A percentile compares a stretch with the other conserved stretches of the same genome.
phyloP scores from a whole-genome alignment of 495 filamentous ascomycete genomes.

The Symbiotaphrina buchneri region DNA sequence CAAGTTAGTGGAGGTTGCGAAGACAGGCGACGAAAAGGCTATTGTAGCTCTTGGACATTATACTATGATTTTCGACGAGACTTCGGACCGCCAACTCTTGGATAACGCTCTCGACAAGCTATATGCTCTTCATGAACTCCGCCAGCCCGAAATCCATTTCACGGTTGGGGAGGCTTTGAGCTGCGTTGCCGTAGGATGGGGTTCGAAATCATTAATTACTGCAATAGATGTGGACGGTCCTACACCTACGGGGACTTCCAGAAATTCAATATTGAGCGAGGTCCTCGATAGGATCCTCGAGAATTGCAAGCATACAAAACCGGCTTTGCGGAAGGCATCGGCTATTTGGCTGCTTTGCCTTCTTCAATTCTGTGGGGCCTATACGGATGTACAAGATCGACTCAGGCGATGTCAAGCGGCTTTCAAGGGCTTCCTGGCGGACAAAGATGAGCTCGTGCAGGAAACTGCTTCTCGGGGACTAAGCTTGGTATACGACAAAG shows the following conservation, averaged over 20 bases:
- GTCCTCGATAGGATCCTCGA: slow-evolving; percentile 44
- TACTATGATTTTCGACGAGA: slow-evolving; percentile 16
- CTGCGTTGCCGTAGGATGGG: slow-evolving; percentile 58
- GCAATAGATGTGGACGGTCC: slow-evolving; percentile 37
- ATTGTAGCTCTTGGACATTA: slow-evolving; percentile 53
- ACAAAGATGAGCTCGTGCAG: slow-evolving; percentile 76
- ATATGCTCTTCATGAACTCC: slow-evolving; percentile 57
- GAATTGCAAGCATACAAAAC: slow-evolving; percentile 64
- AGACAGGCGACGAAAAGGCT: slow-evolving; percentile 58
- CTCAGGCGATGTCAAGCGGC: slow-evolving; percentile 63
- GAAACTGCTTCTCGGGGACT: slow-evolving; percentile 85
- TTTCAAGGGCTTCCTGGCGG: slow-evolving; percentile 69
- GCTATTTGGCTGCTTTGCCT: slow-evolving; percentile 83
- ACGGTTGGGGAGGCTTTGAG: slow-evolving; percentile 69
- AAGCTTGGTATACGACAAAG: slow-evolving; percentile 77
- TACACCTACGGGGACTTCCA: slow-evolving; percentile 11
- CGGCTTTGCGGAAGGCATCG: slow-evolving; percentile 66
- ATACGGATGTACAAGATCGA: slow-evolving; percentile 41
- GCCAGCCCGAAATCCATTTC: slow-evolving; percentile 71
- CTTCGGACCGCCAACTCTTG: slow-evolving; percentile 8
- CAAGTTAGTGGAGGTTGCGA: slow-evolving; percentile 39
- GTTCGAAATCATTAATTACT: slow-evolving; percentile 34
- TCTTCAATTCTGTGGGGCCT: slow-evolving; percentile 74
- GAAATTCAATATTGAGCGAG: slow-evolving; percentile 22
- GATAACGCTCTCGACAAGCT: slow-evolving; percentile 33